Evolutionary conservation across 805 yeast genomes (phyloP).

Genomic region (Sugiyamaella marilandica): DNA sequence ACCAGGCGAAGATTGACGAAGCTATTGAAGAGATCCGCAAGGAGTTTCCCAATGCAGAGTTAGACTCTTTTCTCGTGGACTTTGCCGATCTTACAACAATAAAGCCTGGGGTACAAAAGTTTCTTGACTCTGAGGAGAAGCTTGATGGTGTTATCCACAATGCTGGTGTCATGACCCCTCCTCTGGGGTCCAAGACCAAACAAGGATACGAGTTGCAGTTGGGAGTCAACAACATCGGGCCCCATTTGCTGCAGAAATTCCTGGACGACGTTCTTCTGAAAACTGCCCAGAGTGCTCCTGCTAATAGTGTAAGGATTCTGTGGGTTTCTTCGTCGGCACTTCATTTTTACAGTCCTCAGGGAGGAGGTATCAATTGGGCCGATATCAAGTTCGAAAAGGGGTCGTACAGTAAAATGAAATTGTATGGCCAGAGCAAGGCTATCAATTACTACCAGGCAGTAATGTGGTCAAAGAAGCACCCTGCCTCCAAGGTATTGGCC

Average conservation of each 20-base stretch:
- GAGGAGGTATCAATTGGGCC: conserved; percentile 35
- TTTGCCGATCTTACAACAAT: conserved; percentile 40
- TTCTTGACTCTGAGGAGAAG: conserved; percentile 26
- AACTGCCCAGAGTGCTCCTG: conserved; percentile 29
- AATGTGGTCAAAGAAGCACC: conserved; percentile 34
- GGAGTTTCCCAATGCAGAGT: conserved; percentile 22
- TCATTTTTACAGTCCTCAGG: conserved; percentile 23
- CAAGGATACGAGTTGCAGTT: conserved; percentile 46
- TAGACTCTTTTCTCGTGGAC: conserved; percentile 18
- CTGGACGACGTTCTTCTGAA: conserved; percentile 37
- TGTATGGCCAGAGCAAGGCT: conserved; percentile 45
- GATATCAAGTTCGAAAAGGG: conserved; percentile 30
- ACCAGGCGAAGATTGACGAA: conserved; percentile 29
- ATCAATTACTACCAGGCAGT: conserved; percentile 36
- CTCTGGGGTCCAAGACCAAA: conserved; percentile 34
- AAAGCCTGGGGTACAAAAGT: conserved; percentile 34
- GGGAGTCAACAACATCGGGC: conserved; percentile 46
- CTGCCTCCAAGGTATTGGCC: conserved; percentile 31
- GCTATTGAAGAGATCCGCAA: conserved; percentile 29
- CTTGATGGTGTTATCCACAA: conserved; percentile 40
- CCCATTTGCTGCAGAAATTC: conserved; percentile 40
- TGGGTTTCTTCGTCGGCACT: conserved; percentile 44
- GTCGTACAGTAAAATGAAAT: conserved; percentile 5
- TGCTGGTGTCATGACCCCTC: conserved; percentile 43
- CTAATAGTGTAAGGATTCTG: conserved; percentile 38